Percentiles rank a stretch among this genome's conserved stretches.
phyloP scores from a whole-genome alignment of 768 basidiomycete genomes.

The Boletus pseudo-olivaceus region DNA sequence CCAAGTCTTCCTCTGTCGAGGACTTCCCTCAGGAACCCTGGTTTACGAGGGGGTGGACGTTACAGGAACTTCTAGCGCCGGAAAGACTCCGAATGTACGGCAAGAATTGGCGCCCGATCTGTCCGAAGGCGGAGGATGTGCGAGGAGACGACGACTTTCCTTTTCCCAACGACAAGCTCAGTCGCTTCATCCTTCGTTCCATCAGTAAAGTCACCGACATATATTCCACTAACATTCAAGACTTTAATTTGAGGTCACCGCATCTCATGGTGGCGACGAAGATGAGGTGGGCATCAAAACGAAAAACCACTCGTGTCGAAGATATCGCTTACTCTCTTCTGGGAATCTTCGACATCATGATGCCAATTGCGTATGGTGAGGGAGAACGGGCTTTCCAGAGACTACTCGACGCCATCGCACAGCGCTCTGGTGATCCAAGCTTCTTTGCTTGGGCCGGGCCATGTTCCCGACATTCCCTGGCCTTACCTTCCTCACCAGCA shows the following conservation, averaged over 20 bases:
- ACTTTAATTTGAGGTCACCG: constrained; percentile 2
- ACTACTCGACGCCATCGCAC: constrained; percentile 11
- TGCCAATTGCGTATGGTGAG: constrained; percentile 11
- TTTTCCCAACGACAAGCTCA: constrained; percentile 12
- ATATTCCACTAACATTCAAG: not conserved
- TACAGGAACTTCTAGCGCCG: constrained; percentile 14
- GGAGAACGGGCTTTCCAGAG: constrained; percentile 12
- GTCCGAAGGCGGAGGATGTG: not conserved
- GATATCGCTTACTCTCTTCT: constrained; percentile 10
- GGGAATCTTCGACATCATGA: constrained; percentile 11
- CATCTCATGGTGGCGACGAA: constrained; percentile 8
- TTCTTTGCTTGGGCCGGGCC: constrained; percentile 14
- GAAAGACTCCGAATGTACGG: constrained; percentile 4
- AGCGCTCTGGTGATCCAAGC: constrained; percentile 9
- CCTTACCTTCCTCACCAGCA: constrained; percentile 10
- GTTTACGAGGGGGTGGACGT: constrained; percentile 15
- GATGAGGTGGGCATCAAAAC: constrained; percentile 16
- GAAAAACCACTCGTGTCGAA: constrained; percentile 9
- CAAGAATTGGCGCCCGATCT: constrained; percentile 11
- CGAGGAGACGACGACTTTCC: constrained; percentile 2
- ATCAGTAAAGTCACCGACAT: constrained; percentile 6
- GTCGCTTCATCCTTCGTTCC: not conserved
- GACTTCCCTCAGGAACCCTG: constrained; percentile 5
- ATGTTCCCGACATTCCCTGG: constrained; percentile 5
- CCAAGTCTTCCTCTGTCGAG: not conserved